Conservation (phyloP, 352 stramenopile species). For the Globisporangium camurandrum region DNA sequence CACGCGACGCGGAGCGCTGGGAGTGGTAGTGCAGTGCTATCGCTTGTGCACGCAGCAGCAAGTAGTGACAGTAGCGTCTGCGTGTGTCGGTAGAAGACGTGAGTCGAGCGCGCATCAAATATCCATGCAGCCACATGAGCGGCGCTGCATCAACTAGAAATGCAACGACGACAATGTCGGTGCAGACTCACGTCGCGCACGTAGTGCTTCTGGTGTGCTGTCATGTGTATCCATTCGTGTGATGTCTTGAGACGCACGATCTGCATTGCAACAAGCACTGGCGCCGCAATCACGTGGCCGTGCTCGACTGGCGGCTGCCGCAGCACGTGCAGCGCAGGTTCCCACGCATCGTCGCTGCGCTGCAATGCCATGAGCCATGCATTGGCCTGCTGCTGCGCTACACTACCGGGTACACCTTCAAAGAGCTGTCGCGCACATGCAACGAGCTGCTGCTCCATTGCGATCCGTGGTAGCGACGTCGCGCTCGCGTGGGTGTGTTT, state of each 20-base stretch:
- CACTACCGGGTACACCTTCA: slow-evolving; percentile 44
- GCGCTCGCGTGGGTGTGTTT: no score
- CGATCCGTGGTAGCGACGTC: no score
- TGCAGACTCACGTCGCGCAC: slow-evolving; percentile 33
- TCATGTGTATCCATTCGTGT: slow-evolving; percentile 36
- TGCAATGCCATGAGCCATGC: slow-evolving; percentile 67
- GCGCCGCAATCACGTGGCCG: slow-evolving; percentile 14
- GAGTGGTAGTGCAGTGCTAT: slow-evolving; percentile 13
- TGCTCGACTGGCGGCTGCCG: slow-evolving; percentile 19
- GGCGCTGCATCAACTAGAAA: neutral
- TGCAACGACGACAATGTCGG: neutral
- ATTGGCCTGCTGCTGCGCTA: slow-evolving; percentile 48
- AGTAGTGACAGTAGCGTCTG: slow-evolving; percentile 46
- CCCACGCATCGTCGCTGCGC: slow-evolving; percentile 43
- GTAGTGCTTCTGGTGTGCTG: slow-evolving; percentile 21
- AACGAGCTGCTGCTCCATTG: slow-evolving; percentile 41
- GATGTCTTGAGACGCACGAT: slow-evolving; percentile 61
- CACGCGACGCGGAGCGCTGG: slow-evolving; percentile 33
- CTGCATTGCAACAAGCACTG: slow-evolving; percentile 60
- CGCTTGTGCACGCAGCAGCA: slow-evolving; percentile 19
- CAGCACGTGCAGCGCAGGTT: slow-evolving; percentile 46
- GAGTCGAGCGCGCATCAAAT: slow-evolving; percentile 6
- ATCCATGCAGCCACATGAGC: neutral
- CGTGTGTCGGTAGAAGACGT: neutral
- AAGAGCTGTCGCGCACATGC: slow-evolving; percentile 58